These are phyloP conservation scores for Verbascum thapsus DNA, from an alignment of 257 asterid genomes.

Conservation along the genomic window DNA sequence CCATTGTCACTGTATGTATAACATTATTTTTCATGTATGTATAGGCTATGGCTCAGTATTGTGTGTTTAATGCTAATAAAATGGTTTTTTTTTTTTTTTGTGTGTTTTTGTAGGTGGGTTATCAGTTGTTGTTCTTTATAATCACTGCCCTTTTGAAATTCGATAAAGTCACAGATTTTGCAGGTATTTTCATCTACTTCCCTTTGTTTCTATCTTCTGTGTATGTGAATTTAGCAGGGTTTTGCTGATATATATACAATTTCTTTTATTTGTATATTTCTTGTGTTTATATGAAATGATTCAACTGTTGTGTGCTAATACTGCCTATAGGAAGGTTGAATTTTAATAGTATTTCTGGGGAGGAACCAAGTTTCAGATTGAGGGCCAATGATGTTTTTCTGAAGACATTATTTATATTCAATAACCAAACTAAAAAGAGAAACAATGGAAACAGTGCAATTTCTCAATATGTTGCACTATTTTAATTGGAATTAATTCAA, in stretches of 20 bases:
- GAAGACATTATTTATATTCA: neutral
- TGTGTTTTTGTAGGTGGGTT: constrained; percentile 73
- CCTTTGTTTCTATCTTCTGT: neutral
- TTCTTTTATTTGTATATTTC: neutral
- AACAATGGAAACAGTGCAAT: neutral
- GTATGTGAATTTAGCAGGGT: too few relatives aligned
- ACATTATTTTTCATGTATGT: constrained; percentile 3
- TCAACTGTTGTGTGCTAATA: neutral
- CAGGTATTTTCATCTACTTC: constrained; percentile 47
- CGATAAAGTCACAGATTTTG: constrained; percentile 97
- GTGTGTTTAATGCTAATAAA: constrained; percentile 7
- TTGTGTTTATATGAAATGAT: constrained; percentile 14
- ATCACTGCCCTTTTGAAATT: constrained; percentile 85
- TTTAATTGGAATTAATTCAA: neutral
- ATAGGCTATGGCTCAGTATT: neutral
- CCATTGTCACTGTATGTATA: constrained; percentile 75
- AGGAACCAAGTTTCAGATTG: neutral
- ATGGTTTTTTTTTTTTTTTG: constrained; percentile 28
- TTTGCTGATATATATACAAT: too few relatives aligned
- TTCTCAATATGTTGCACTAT: neutral
- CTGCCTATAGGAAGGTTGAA: neutral
- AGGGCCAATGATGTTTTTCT: constrained; percentile 5
- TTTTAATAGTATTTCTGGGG: constrained; percentile 2
- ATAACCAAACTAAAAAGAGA: neutral
- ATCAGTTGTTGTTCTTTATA: constrained; percentile 77